Conservation (phyloP, 163 green algal genomes). For the Trebouxiophyceae sp. region DNA sequence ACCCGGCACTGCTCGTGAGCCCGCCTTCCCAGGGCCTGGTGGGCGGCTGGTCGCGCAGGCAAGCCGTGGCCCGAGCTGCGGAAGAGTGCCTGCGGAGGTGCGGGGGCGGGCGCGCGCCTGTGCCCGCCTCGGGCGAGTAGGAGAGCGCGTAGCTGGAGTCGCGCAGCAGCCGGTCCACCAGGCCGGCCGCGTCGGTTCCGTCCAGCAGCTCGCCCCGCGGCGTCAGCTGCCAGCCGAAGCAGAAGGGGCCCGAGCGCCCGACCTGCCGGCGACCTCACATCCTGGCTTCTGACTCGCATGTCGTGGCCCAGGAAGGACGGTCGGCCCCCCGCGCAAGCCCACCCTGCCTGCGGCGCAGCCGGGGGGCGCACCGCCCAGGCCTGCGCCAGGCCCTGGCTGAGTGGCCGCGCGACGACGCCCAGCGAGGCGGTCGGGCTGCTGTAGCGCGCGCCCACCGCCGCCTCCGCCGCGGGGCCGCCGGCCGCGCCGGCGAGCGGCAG, state of each 20-base stretch:
- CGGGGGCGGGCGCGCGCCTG: too few relatives aligned
- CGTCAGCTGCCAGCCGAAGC: slow-evolving; percentile 14
- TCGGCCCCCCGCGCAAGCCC: neutral
- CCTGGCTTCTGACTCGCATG: too few relatives aligned
- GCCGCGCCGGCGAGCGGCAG: slow-evolving; percentile 16
- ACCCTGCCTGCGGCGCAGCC: too few relatives aligned
- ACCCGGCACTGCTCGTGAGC: too few relatives aligned
- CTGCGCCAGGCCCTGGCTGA: neutral
- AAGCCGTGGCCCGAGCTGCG: neutral
- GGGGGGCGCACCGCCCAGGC: slow-evolving; percentile 7
- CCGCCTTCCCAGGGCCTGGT: too few relatives aligned
- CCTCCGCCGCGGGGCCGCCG: neutral
- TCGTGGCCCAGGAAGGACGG: too few relatives aligned
- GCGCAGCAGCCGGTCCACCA: slow-evolving; percentile 3
- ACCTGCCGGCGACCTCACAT: slow-evolving; percentile 26
- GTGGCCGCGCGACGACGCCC: slow-evolving; percentile 20
- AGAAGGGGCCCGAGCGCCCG: slow-evolving; percentile 9
- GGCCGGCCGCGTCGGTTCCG: neutral
- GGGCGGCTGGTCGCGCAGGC: slow-evolving; percentile 8
- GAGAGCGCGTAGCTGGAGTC: slow-evolving; percentile 25
- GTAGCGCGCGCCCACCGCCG: slow-evolving; percentile 29
- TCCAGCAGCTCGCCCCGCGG: slow-evolving; percentile 2
- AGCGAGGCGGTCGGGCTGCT: slow-evolving; percentile 17
- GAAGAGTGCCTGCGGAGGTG: too few relatives aligned
- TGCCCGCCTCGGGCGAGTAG: slow-evolving; percentile 21